Conservation (phyloP, 2,329 filamentous ascomycete species). For the Neocatenulostroma microsporum region DNA sequence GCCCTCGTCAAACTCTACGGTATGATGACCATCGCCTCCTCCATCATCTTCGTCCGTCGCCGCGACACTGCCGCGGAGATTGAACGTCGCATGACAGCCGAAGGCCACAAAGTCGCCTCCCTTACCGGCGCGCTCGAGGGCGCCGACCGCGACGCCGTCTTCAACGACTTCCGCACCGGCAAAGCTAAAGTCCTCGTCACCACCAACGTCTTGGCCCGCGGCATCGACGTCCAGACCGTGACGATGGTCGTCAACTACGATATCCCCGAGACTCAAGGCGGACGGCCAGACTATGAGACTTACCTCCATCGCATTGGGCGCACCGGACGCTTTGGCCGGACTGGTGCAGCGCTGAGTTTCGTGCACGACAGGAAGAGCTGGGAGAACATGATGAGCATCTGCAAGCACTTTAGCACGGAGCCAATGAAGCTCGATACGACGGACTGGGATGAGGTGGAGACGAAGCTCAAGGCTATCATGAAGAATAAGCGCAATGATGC, state of each 20-base stretch:
- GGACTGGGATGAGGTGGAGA: slow-evolving; percentile 88
- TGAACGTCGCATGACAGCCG: slow-evolving; percentile 72
- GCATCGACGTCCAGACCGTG: slow-evolving; percentile 85
- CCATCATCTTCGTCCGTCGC: slow-evolving; percentile 97
- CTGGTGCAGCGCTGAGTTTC: slow-evolving; percentile 92
- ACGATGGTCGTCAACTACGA: slow-evolving; percentile 98
- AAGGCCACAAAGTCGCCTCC: slow-evolving; percentile 86
- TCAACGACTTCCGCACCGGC: slow-evolving; percentile 78
- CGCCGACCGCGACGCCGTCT: slow-evolving; percentile 68
- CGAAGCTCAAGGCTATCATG: slow-evolving; percentile 71
- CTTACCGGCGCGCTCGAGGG: slow-evolving; percentile 86
- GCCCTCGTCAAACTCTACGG: slow-evolving; percentile 89
- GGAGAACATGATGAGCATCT: slow-evolving; percentile 70
- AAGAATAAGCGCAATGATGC: slow-evolving; percentile 42
- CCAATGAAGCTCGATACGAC: slow-evolving; percentile 72
- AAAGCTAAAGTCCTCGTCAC: slow-evolving; percentile 94
- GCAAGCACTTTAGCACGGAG: slow-evolving; percentile 69
- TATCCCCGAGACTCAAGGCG: slow-evolving; percentile 49
- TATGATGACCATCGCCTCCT: slow-evolving; percentile 91
- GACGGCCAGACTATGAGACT: slow-evolving; percentile 78
- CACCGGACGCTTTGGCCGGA: slow-evolving; percentile 91
- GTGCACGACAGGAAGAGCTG: slow-evolving; percentile 81
- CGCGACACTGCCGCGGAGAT: slow-evolving; percentile 80
- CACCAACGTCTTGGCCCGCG: slow-evolving; percentile 91
- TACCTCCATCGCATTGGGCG: slow-evolving; percentile 97